Base-by-base conservation (phyloP, 2,329 filamentous ascomycete genomes). In the Rachicladosporium sp. region DNA sequence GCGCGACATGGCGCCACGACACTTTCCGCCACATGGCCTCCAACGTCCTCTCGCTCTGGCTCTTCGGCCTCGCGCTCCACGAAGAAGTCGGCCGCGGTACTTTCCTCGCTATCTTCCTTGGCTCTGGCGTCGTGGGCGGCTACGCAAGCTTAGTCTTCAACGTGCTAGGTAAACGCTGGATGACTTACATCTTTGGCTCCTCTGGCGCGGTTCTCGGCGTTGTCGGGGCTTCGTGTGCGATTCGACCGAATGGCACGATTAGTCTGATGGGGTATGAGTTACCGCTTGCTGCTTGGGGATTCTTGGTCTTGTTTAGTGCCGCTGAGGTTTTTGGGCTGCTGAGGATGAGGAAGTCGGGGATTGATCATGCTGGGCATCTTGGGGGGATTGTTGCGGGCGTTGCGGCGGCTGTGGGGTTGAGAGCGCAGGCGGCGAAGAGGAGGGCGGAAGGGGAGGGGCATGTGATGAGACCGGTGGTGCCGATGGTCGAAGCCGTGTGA, bases 1-100 rank as follows among this genome's bases (percentile, higher is more conserved):
- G 75, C 29, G 74, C 75, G 48, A 64, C 74, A 36, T 83, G 87
- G 63, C 82, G 78, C 12, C 84, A 91, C 62, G 73, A 81, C 39
- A 62, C 59, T 3, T 47, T 77, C 11, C 52, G 59, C 35, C 84
- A 91, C 57, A 56, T 83, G 30, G 43, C 67, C 15, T 55, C 68
- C 32, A 89, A 89, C 60, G 77, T 83, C 72, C 49, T 70, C 6
- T 64, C 72, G 31, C 64, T 89, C 4, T 79, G 70, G 65, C 64
- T 83, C 51, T 66, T 86, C 11, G 84, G 82, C 15, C 71, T 71
- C 7, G 66, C 70, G 1, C 64, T 85, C 29, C 79, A 84, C 59
- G 77, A 84, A 45, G 78, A 85, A 49, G 63, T 85, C 19, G 81
- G 79, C 8, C 70, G 81, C 8, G 78, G 72, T 10, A 69, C 73